Evolutionary conservation across 345 rosid genomes (phyloP).

Genomic region (Euphorbia pulcherrima): DNA sequence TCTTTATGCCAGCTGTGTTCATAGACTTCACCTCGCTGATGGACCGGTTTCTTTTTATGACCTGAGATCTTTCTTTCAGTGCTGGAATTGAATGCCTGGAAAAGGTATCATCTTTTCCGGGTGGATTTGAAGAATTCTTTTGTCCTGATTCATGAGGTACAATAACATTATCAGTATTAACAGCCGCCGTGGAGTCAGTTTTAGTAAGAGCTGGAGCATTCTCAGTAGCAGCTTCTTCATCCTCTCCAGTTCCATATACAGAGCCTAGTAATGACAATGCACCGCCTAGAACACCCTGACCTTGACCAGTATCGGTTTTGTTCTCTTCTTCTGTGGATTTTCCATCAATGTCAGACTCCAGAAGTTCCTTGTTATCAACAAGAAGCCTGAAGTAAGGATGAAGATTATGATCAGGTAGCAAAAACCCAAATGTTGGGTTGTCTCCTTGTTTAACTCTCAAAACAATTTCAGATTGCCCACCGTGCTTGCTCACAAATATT

Average conservation of each 20-base stretch:
- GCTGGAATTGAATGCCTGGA: conserved; percentile 36
- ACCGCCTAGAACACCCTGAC: conserved; percentile 40
- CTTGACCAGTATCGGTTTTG: conserved; percentile 29
- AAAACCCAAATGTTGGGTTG: conserved; percentile 90
- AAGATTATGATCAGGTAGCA: conserved; percentile 81
- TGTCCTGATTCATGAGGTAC: conserved; percentile 38
- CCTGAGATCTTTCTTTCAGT: conserved; percentile 42
- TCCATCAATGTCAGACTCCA: conserved; percentile 29
- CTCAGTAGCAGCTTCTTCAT: conserved; percentile 58
- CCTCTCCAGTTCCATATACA: conserved; percentile 74
- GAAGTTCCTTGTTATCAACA: conserved; percentile 74
- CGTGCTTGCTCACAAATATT: conserved; percentile 70
- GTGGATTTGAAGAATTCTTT: conserved; percentile 22
- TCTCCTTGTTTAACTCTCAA: conserved; percentile 95
- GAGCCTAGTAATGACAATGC: conserved; percentile 89
- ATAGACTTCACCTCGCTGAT: conserved; percentile 42
- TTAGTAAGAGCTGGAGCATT: conserved; percentile 27
- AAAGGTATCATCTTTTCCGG: conserved; percentile 32
- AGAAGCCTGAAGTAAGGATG: conserved; percentile 82
- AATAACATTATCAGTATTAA: conserved; percentile 25
- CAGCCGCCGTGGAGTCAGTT: conserved; percentile 27
- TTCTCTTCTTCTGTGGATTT: conserved; percentile 46
- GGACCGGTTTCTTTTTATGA: conserved; percentile 50
- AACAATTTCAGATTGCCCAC: conserved; percentile 90
- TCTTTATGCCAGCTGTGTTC: conserved; percentile 37